phyloP scores from a whole-genome alignment of 148 eudicot species.

The Beta vulgaris region DNA sequence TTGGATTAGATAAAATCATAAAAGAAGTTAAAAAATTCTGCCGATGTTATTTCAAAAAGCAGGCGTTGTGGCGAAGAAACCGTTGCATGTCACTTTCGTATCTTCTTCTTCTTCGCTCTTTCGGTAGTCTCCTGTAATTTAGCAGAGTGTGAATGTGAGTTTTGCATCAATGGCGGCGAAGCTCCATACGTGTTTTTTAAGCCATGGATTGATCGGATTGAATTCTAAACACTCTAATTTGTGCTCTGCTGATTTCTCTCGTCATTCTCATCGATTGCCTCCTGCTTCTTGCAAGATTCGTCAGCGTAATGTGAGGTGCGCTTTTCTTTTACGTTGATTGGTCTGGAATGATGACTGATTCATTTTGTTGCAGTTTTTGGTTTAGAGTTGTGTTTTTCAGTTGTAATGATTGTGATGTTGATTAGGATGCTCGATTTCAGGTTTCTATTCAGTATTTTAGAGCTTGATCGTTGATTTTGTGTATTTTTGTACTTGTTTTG shows the following conservation, averaged over 20 bases:
- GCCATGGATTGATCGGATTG: conserved; percentile 7
- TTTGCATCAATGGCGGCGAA: conserved; percentile 14
- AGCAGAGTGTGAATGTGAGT: not conserved
- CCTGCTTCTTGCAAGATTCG: conserved; percentile 52
- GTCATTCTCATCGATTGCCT: not conserved
- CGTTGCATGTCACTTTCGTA: not conserved
- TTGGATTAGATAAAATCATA: too few relatives aligned
- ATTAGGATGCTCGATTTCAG: not conserved
- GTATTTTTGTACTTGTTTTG: not conserved
- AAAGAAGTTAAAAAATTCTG: too few relatives aligned
- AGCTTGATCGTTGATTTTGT: not conserved
- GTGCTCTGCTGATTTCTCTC: conserved; percentile 22
- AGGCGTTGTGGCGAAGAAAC: conserved; percentile 9
- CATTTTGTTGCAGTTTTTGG: not conserved
- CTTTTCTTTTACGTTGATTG: not conserved
- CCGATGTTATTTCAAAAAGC: too few relatives aligned
- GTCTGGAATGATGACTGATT: not conserved
- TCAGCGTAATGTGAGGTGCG: conserved; percentile 51
- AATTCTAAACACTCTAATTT: conserved; percentile 2
- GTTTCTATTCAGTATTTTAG: not conserved
- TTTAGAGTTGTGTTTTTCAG: not conserved
- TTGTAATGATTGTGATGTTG: too few relatives aligned
- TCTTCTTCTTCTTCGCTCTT: not conserved
- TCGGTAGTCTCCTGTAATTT: not conserved
- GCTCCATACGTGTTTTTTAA: conserved; percentile 14